A percentile compares a stretch with the other conserved stretches of the same genome.
Evolutionary conservation across 192 early-diverging fungal genomes (phyloP).

Genomic region (Linderina pennispora): DNA sequence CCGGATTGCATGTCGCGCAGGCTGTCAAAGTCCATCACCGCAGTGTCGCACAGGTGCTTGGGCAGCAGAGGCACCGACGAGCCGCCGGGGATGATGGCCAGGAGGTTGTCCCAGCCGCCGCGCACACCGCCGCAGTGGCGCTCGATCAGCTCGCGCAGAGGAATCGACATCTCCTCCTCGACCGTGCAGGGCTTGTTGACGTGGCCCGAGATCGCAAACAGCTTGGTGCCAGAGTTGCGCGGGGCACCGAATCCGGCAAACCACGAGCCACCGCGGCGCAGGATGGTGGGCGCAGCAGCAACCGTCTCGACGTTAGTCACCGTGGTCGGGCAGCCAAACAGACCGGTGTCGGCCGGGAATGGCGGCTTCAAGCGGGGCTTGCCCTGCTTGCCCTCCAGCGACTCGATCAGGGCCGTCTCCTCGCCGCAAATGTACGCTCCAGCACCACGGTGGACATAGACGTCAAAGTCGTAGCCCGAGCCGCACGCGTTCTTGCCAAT

Average conservation of each 20-base stretch:
- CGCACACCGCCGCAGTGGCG: conserved; percentile 93
- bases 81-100: conserved; percentile 96
- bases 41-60: conserved; percentile 78
- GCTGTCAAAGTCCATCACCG: conserved; percentile 99
- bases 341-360: conserved; percentile 96
- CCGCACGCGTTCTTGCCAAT: conserved; percentile 99
- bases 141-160: conserved; percentile 87
- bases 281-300: conserved; percentile 95
- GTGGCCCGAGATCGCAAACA: conserved; percentile 97
- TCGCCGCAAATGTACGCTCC: conserved; percentile 99
- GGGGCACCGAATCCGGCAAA: conserved; percentile 92
- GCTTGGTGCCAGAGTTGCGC: conserved; percentile 91
- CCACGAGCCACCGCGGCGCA: conserved; percentile 85
- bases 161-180: conserved; percentile 98
- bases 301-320: conserved; percentile 99
- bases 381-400: conserved; percentile 95
- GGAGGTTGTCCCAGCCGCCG: conserved; percentile 98
- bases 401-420: conserved; percentile 85
- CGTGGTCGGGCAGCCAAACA: conserved; percentile 99
- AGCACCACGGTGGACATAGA: conserved; percentile 95
- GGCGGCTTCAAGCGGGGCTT: conserved; percentile 98
- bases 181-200: conserved; percentile 98
- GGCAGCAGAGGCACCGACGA: conserved; percentile 90
- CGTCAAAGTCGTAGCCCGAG: conserved; percentile 93
- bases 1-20: conserved; percentile 90